Conservation (phyloP, 306 rosid species). For the Clitoria ternatea region DNA sequence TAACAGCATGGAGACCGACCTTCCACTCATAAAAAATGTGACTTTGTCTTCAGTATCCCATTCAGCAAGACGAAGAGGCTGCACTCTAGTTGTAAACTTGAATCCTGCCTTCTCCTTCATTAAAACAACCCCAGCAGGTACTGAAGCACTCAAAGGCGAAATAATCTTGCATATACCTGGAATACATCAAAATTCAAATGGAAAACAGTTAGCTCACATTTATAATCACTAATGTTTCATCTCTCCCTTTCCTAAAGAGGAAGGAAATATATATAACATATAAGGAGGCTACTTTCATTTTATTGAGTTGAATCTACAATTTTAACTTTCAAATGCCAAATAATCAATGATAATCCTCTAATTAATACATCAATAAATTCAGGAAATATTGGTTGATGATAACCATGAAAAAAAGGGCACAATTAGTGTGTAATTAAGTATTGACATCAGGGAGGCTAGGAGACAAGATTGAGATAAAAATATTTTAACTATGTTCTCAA, state of each 20-base stretch:
- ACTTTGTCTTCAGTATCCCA: constrained; percentile 93
- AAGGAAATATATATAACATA: not conserved
- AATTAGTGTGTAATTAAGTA: not conserved
- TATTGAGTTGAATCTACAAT: not conserved
- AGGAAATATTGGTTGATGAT: not conserved
- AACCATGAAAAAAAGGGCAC: not conserved
- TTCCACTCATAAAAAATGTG: constrained; percentile 95
- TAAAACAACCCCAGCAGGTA: constrained; percentile 92
- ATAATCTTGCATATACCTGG: constrained; percentile 92
- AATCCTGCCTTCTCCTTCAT: constrained; percentile 90
- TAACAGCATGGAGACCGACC: constrained; percentile 41
- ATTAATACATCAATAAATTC: not conserved
- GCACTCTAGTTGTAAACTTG: constrained; percentile 95
- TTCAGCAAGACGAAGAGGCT: constrained; percentile 97
- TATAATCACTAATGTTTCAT: not conserved
- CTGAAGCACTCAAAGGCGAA: constrained; percentile 87
- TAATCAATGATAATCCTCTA: not conserved
- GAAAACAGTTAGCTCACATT: not conserved
- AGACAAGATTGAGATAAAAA: not conserved
- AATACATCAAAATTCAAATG: constrained; percentile 2
- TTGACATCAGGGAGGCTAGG: not conserved
- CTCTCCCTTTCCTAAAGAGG: not conserved
- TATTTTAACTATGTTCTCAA: not conserved
- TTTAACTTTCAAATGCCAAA: not conserved
- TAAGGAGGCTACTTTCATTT: not conserved